Percentiles rank a stretch among this genome's conserved stretches.
Evolutionary conservation across 2,329 filamentous ascomycete species (phyloP).

Genomic region (Basipetospora chlamydospora): DNA sequence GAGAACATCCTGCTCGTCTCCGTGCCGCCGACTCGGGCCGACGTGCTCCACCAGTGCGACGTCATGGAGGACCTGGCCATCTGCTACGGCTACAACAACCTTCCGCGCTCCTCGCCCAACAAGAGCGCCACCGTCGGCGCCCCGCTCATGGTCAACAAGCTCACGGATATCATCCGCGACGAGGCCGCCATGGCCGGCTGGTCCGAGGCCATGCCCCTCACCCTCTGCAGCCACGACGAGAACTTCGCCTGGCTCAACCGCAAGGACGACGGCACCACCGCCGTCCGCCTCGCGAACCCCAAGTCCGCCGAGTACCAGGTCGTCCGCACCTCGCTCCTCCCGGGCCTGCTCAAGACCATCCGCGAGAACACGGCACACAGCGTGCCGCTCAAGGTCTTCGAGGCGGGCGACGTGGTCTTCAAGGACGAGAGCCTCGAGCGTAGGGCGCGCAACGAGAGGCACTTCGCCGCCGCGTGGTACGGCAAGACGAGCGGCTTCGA

Average conservation of each 20-base stretch:
- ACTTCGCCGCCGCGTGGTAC: conserved; percentile 93
- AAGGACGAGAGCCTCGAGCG: conserved; percentile 74
- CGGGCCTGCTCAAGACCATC: conserved; percentile 83
- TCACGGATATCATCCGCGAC: conserved; percentile 75
- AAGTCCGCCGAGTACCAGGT: conserved; percentile 92
- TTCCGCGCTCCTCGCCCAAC: conserved; percentile 74
- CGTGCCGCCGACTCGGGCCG: conserved; percentile 78
- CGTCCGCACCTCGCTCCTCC: conserved; percentile 72
- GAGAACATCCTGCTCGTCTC: conserved; percentile 63
- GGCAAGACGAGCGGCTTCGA: conserved; percentile 93
- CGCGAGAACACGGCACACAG: conserved; percentile 82
- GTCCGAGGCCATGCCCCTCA: conserved; percentile 91
- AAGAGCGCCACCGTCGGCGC: conserved; percentile 77
- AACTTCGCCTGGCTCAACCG: conserved; percentile 94
- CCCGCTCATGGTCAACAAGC: conserved; percentile 84
- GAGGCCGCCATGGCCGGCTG: conserved; percentile 91
- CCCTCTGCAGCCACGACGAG: conserved; percentile 94
- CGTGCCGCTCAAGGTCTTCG: conserved; percentile 84
- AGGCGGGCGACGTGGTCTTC: conserved; percentile 81
- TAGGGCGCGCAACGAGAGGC: conserved; percentile 80
- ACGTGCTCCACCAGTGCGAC: conserved; percentile 91
- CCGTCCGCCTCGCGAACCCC: conserved; percentile 76
- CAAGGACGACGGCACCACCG: conserved; percentile 69
- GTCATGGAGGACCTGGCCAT: conserved; percentile 98
- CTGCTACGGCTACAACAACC: conserved; percentile 92